Evolutionary conservation across 1,284 basidiomycete genomes (phyloP), one percentile per base, ranked within the genome.

Genomic region (Hymenochaete sp.): DNA sequence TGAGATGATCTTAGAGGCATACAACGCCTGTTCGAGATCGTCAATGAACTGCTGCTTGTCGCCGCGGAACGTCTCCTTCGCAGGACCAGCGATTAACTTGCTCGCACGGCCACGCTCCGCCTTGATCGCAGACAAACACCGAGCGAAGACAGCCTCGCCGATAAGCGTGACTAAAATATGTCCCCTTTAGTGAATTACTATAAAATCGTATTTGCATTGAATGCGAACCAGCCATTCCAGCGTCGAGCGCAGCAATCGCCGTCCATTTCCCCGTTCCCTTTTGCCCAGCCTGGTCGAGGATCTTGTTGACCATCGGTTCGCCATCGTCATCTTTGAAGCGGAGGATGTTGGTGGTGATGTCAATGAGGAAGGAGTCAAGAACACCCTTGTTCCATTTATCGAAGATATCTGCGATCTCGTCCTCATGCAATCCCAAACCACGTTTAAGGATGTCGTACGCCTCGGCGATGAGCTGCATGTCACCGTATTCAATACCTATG

Each of bases 221-320:
- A 47, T 45, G 31, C 76, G 52, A 53, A 85, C 85, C 85, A 52
- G 89, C 79, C 60, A 80, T 87, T 60, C 95, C 95, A 56, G 93
- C 84, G 60, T 99, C 96, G 55, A 98, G 83, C 52, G 96, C 96
- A 62, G 93, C 90, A 61, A 98, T 89, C 54, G 96, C 96, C 51
- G 96, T 99, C 96, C 96, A 99, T 71, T 98, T 98, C 50, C 96
- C 96, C 55, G 96, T 99, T 64, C 96, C 96, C 73, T 99, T 99
- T 68, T 99, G 96, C 49, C 95, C 96, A 53, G 96, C 96, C 61
- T 86, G 64, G 66, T 97, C 93, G 54, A 97, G 77, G 59, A 99
- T 96, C 73, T 98, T 98, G 61, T 72, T 75, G 54, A 98, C 80
- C 55, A 98, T 78, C 48, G 92, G 88, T 59, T 67, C 75, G 50